phyloP scores from a whole-genome alignment of 331 rosid genomes.

The Quercus tomentella region DNA sequence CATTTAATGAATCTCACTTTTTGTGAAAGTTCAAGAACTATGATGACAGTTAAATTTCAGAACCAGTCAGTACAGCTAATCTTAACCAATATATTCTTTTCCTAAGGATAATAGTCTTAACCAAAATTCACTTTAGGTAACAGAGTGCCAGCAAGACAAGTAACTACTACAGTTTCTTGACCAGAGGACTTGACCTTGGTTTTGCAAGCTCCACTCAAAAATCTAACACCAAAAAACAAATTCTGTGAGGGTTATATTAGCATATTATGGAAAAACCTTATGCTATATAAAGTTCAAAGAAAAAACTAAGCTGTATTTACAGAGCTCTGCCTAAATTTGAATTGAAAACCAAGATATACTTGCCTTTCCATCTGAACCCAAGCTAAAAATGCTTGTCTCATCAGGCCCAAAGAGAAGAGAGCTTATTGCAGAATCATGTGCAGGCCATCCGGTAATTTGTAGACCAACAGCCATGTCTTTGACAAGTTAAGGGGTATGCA shows the following conservation, averaged over 20 bases:
- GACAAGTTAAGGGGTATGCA: slow-evolving; percentile 46
- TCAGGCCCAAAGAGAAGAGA: slow-evolving; percentile 95
- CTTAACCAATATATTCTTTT: not conserved
- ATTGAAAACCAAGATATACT: slow-evolving; percentile 20
- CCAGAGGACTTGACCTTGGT: slow-evolving; percentile 94
- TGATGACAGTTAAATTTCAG: not conserved
- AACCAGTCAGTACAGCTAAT: not conserved
- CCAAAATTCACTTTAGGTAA: not conserved
- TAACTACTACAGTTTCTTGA: slow-evolving; percentile 83
- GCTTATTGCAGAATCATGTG: slow-evolving; percentile 92
- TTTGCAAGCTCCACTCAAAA: slow-evolving; percentile 95
- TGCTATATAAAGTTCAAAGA: slow-evolving; percentile 7
- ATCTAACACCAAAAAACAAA: slow-evolving; percentile 48
- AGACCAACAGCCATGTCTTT: slow-evolving; percentile 94
- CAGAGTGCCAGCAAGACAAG: slow-evolving; percentile 3
- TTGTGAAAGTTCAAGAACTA: not conserved
- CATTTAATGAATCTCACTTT: not conserved
- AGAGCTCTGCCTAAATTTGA: slow-evolving; percentile 5
- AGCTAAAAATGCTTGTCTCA: slow-evolving; percentile 93
- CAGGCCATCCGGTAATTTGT: slow-evolving; percentile 99
- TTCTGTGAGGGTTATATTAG: not conserved
- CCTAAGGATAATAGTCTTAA: too few species aligned
- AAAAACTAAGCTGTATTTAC: not conserved
- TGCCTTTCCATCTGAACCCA: slow-evolving; percentile 91
- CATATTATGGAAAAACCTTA: not conserved